Evolutionary conservation across 345 rosid genomes (phyloP).

Genomic region (Pugionium cornutum): DNA sequence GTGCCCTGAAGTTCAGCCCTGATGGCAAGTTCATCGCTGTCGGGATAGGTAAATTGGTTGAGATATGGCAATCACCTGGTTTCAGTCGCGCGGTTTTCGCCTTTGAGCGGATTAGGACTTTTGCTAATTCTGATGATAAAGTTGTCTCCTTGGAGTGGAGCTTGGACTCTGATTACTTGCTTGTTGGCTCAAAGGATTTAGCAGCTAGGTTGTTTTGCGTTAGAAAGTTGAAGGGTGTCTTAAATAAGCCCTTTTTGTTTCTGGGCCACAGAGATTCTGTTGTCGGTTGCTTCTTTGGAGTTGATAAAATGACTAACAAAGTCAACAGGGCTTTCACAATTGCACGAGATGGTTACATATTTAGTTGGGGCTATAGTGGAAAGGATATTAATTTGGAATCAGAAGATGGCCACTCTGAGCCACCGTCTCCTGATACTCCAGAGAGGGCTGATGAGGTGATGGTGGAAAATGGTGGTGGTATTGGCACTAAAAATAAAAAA

Average conservation of each 20-base stretch:
- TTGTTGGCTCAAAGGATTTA: constrained; percentile 86
- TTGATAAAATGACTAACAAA: constrained; percentile 57
- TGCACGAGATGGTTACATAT: constrained; percentile 74
- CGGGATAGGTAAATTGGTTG: constrained; percentile 76
- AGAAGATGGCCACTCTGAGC: constrained; percentile 46
- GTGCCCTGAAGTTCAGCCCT: constrained; percentile 70
- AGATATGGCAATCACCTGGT: constrained; percentile 89
- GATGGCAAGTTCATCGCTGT: constrained; percentile 75
- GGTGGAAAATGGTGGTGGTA: constrained; percentile 31
- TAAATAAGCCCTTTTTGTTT: constrained; percentile 73
- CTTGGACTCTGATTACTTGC: constrained; percentile 67
- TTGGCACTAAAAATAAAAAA: constrained; percentile 42
- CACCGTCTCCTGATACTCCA: constrained; percentile 67
- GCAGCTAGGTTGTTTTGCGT: constrained; percentile 74
- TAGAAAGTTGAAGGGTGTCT: constrained; percentile 54
- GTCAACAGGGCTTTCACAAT: constrained; percentile 64
- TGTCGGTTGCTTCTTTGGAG: constrained; percentile 85
- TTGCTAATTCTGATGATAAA: constrained; percentile 71
- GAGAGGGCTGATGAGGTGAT: constrained; percentile 50
- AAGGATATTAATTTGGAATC: constrained; percentile 35
- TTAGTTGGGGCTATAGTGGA: constrained; percentile 66
- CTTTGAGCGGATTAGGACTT: constrained; percentile 72
- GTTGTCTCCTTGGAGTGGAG: constrained; percentile 76
- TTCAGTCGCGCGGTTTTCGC: constrained; percentile 70
- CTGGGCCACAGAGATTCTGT: constrained; percentile 87